Percentiles rank a stretch among this genome's conserved stretches.
Conservation (phyloP, 805 yeast species). For the Suhomyces faveliae region DNA sequence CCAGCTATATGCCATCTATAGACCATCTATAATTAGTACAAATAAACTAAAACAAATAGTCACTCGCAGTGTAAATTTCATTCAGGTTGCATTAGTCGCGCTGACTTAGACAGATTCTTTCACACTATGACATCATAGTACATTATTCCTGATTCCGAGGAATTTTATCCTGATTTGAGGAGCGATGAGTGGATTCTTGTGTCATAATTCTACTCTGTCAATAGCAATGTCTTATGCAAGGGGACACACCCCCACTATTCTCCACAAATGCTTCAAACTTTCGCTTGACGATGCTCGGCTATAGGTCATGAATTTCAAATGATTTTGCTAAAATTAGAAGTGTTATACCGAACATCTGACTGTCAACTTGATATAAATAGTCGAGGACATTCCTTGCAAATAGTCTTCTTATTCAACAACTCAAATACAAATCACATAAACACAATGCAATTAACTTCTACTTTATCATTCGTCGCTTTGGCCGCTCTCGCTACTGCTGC, state of each 20-base stretch:
- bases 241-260: neutral
- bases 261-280: neutral
- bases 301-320: neutral
- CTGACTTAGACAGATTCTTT: neutral
- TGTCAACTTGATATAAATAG: neutral
- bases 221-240: neutral
- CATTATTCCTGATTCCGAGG: neutral
- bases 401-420: constrained; percentile 2
- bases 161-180: neutral
- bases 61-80: too few species aligned
- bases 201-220: neutral
- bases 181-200: neutral
- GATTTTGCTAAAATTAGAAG: neutral
- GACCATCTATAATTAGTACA: too few species aligned
- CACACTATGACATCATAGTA: neutral
- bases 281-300: neutral
- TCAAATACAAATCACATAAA: neutral
- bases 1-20: too few species aligned
- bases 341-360: neutral
- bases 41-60: too few species aligned
- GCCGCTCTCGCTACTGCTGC: constrained; percentile 26
- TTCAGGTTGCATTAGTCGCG: neutral
- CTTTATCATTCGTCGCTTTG: constrained; percentile 20
- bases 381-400: neutral
- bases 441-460: constrained; percentile 14